A percentile compares a stretch with the other conserved stretches of the same genome.
Evolutionary conservation across 2,329 filamentous ascomycete genomes (phyloP).

Genomic region (Zymoseptoria passerinii): DNA sequence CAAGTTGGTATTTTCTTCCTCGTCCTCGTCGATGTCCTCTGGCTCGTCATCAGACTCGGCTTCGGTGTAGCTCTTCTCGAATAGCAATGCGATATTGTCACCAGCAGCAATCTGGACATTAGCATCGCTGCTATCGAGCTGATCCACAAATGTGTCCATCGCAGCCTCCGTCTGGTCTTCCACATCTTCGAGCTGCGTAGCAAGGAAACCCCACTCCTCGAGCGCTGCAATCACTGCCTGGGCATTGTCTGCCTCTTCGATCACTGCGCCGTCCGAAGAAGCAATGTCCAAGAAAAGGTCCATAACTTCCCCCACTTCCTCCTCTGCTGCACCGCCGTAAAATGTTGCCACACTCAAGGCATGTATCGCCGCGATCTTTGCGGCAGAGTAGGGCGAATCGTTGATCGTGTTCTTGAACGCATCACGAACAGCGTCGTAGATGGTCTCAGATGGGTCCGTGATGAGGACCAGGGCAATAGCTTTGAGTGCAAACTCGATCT

Average conservation of each 20-base stretch:
- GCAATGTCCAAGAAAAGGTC: constrained; percentile 69
- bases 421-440: constrained; percentile 55
- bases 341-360: constrained; percentile 63
- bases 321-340: constrained; percentile 64
- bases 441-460: constrained; percentile 54
- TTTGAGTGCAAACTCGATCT: constrained; percentile 62
- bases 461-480: constrained; percentile 64
- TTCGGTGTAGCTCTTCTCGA: constrained; percentile 61
- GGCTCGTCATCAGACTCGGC: constrained; percentile 49
- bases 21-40: constrained; percentile 36
- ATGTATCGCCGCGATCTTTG: constrained; percentile 66
- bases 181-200: constrained; percentile 67
- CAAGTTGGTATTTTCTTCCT: constrained; percentile 36
- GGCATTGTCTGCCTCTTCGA: constrained; percentile 63
- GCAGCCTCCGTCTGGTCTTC: constrained; percentile 62
- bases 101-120: constrained; percentile 70
- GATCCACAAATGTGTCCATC: constrained; percentile 74
- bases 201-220: constrained; percentile 71
- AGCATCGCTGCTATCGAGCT: constrained; percentile 66
- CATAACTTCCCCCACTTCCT: constrained; percentile 61
- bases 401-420: constrained; percentile 56
- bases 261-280: constrained; percentile 65
- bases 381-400: constrained; percentile 55
- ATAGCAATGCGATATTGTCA: constrained; percentile 72
- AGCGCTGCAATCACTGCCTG: constrained; percentile 66